Base-by-base conservation (phyloP, 1,139 yeast genomes). In the Hanseniaspora gamundiae region DNA sequence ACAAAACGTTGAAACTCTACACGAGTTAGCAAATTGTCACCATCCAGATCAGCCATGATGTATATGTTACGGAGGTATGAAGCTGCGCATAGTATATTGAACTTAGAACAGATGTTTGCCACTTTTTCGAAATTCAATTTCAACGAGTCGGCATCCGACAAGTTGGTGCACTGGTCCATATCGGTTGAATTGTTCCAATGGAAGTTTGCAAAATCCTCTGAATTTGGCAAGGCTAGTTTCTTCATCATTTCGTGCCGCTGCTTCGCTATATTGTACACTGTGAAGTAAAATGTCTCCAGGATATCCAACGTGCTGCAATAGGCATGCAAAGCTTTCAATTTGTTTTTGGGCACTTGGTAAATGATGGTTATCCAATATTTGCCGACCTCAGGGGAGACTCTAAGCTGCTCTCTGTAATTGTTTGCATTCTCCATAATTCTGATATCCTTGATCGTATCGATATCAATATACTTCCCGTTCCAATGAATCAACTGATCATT, bases 401-500 rank as follows among this genome's bases (percentile, higher is more conserved):
- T 80, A 50, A 84, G 73, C 59, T 85, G 94, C 55, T 88, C 95
- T 47, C 95, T 67, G 56, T 86, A 88, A 50, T 83, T 82, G 24
- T 74, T 70, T 1, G 95, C 96, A 52, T 81, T 82, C 13, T 69
- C 71, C 10, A 80, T 86, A 10, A 72, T 67, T 44, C 87, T 65
- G 1, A 86, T 71, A 46, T 77, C 80, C 51, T 77, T 76, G 38
- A 91, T 81, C 45, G 77, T 76, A 57, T 84, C 95, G 14, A 86
- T 67, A n/a, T 71, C 66, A 47, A 87, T 40, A 20, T 46, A 51
- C 44, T 59, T 59, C 24, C 53, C 54, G 31, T 54, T 57, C 64
- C 64, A 61, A 5, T 48, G 45, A 6, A 61, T 48, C 5, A 44
- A 20, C 11, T 49, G 48, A 2, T 52, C 53, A 22, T 51, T 48